Conservation (phyloP, 805 yeast species). For the Blastobotrys mokoenaii region DNA sequence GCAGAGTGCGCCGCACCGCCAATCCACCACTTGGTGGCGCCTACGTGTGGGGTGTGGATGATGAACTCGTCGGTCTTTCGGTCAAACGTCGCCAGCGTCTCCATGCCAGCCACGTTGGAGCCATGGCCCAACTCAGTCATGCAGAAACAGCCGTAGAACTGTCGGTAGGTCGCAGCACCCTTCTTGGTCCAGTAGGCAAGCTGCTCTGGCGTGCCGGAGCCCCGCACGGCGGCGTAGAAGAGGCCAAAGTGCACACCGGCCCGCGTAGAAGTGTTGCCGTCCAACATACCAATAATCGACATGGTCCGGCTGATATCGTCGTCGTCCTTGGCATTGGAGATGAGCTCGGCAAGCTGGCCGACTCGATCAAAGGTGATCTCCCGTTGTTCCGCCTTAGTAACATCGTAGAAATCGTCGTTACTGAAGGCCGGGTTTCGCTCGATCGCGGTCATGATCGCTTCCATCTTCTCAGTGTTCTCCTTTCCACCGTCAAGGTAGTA, state of each 20-base stretch:
- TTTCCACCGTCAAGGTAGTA: constrained; percentile 37
- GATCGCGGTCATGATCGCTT: constrained; percentile 34
- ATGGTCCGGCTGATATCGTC: constrained; percentile 20
- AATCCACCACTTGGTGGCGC: constrained; percentile 98
- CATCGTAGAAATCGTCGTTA: constrained; percentile 39
- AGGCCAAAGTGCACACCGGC: constrained; percentile 83
- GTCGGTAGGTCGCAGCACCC: constrained; percentile 31
- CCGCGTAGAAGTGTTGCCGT: constrained; percentile 75
- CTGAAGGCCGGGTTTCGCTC: constrained; percentile 50
- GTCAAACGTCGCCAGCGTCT: constrained; percentile 84
- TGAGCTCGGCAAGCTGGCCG: constrained; percentile 22
- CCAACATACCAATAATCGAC: constrained; percentile 32
- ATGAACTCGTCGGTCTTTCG: constrained; percentile 54
- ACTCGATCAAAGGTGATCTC: constrained; percentile 29
- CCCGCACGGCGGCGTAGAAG: constrained; percentile 71
- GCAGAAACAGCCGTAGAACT: constrained; percentile 73
- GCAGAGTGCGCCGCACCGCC: constrained; percentile 97
- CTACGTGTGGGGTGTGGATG: constrained; percentile 79
- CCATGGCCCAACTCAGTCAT: constrained; percentile 95
- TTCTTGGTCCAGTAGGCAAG: constrained; percentile 74
- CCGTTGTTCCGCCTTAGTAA: constrained; percentile 35
- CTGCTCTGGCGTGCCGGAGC: constrained; percentile 83
- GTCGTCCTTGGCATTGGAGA: constrained; percentile 23
- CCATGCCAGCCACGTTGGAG: constrained; percentile 86
- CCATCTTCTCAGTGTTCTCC: constrained; percentile 32